Percentiles rank a stretch among this genome's conserved stretches.
Conservation (phyloP, 345 rosid genomes). For the Arabis hirsuta region DNA sequence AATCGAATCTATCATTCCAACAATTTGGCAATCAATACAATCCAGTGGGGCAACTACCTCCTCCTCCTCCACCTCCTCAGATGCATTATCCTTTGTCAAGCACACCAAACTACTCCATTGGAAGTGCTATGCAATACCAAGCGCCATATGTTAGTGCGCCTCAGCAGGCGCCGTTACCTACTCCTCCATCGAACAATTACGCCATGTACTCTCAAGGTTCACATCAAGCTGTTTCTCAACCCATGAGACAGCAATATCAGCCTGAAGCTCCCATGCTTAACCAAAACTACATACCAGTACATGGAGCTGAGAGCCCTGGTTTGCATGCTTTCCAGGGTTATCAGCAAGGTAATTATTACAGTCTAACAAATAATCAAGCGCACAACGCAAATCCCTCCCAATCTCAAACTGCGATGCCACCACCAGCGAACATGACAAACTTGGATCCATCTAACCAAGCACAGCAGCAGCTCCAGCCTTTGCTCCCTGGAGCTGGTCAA, state of each 20-base stretch:
- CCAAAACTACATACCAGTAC: constrained; percentile 52
- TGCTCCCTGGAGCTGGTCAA: constrained; percentile 55
- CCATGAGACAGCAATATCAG: constrained; percentile 62
- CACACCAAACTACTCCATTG: constrained; percentile 52
- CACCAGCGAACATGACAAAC: constrained; percentile 49
- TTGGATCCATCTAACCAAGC: constrained; percentile 51
- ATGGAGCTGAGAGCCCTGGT: constrained; percentile 52
- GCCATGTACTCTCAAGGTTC: constrained; percentile 58
- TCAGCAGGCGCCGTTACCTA: constrained; percentile 52
- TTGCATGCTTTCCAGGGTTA: constrained; percentile 50
- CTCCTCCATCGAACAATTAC: constrained; percentile 48
- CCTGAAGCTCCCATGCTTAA: constrained; percentile 49
- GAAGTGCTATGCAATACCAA: constrained; percentile 51
- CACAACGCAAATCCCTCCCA: constrained; percentile 53
- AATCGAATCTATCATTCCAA: constrained; percentile 49
- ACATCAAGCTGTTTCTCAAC: constrained; percentile 55
- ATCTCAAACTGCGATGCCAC: constrained; percentile 51
- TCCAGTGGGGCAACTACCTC: constrained; percentile 51
- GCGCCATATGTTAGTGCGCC: constrained; percentile 48
- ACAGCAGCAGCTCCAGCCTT: constrained; percentile 61
- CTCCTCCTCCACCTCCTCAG: constrained; percentile 45
- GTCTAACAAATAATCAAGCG: constrained; percentile 53
- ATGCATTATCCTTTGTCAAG: constrained; percentile 52
- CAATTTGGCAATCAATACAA: constrained; percentile 58
- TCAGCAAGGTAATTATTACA: constrained; percentile 50